Evolutionary conservation across 805 yeast genomes (phyloP), one percentile per base, ranked within the genome.

Genomic region (Dipodascus albidus): DNA sequence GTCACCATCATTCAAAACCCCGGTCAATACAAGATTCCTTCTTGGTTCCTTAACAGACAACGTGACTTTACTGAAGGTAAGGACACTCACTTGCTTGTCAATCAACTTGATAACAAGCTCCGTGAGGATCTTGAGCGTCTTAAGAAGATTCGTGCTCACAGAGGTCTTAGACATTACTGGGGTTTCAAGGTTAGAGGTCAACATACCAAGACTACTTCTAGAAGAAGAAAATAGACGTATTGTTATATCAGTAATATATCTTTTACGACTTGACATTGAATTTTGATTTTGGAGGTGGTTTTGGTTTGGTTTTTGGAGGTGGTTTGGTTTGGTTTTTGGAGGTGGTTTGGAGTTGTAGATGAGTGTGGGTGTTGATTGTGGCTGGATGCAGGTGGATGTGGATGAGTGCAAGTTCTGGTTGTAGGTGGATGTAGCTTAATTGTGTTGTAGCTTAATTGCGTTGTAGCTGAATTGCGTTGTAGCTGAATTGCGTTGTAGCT

Each of bases 121-220:
- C 93, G 99, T 87, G 99, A 93, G 75, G 99, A 93, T 74, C 82
- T 93, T 77, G 99, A 93, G 83, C 91, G 98, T 85, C 83, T 93
- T 79, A 95, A 95, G 96, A 93, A 93, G 82, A 93, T 95, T 86
- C 95, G 99, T 85, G 81, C 98, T 73, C 99, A 93, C 93, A 84
- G 98, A 80, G 99, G 99, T 91, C 85, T 93, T 78, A 89, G 99
- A 85, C 99, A 93, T 83, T 90, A 84, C 91, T 93, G 97, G 98
- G 97, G 97, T 76, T 82, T 93, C 76, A 93, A 93, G 83, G 99
- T 95, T 78, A 89, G 99, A 85, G 99, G 99, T 81, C 99, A 93
- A 83, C 99, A 93, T 83, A 93, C 99, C 85, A 93, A 93, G 87
- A 91, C 99, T 76, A 93, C 99, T 70, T 95, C 97, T 77, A 89